Evolutionary conservation across 2,329 filamentous ascomycete species (phyloP).

Genomic region (Penicillium sp.): DNA sequence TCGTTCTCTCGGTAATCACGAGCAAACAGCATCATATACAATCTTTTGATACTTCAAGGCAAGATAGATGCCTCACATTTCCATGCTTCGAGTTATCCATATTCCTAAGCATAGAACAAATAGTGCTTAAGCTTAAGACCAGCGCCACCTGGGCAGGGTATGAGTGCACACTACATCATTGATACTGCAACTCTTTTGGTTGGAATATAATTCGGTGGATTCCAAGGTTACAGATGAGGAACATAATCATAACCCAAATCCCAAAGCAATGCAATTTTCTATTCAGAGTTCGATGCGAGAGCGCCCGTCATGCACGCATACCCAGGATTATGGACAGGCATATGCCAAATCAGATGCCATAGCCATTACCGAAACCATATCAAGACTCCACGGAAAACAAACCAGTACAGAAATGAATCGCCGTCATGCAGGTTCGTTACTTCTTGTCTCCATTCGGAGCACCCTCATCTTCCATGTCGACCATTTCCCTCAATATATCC

Average conservation of each 20-base stretch:
- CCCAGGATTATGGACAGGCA: slow-evolving; percentile 15
- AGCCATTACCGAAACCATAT: slow-evolving; percentile 15
- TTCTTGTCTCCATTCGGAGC: slow-evolving; percentile 22
- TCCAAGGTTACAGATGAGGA: neutral
- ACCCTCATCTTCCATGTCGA: slow-evolving; percentile 43
- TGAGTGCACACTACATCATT: neutral
- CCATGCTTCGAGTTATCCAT: no score
- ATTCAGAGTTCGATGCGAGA: slow-evolving; percentile 16
- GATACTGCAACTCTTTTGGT: neutral
- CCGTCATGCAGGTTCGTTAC: slow-evolving; percentile 22
- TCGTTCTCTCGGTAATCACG: no score
- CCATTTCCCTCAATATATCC: slow-evolving; percentile 50
- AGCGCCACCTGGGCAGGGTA: no score
- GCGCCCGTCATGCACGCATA: slow-evolving; percentile 15
- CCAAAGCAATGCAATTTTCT: slow-evolving; percentile 19
- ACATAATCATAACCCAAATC: neutral
- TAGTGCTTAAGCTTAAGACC: no score
- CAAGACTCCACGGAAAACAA: slow-evolving; percentile 13
- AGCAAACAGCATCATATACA: no score
- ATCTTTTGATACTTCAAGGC: no score
- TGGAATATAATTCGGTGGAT: neutral
- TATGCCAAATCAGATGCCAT: slow-evolving; percentile 12
- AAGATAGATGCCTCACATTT: no score
- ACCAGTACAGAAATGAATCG: slow-evolving; percentile 3
- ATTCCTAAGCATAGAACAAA: no score